phyloP scores from a whole-genome alignment of 805 yeast species.

The Yamadazyma ubonensis region DNA sequence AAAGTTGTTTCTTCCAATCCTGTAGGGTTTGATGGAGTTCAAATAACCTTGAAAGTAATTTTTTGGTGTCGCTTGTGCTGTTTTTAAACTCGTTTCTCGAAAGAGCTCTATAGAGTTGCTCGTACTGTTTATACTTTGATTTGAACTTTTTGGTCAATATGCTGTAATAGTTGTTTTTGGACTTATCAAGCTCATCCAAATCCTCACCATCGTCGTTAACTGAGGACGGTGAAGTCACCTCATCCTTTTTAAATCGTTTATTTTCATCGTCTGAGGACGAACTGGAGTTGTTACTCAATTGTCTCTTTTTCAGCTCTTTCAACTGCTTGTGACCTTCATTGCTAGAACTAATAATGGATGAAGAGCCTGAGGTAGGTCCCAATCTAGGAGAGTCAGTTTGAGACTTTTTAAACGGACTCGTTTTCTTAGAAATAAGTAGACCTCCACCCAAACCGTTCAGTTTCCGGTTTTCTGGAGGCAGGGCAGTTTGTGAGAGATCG shows the following conservation, averaged over 20 bases:
- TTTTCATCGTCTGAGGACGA: conserved; percentile 17
- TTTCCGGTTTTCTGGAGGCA: conserved; percentile 4
- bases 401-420: conserved; percentile 16
- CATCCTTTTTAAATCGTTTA: conserved; percentile 12
- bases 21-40: conserved; percentile 52
- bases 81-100: conserved; percentile 5
- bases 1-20: conserved; percentile 55
- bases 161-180: conserved; percentile 35
- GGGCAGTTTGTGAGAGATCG: background rate
- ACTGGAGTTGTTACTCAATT: conserved; percentile 10
- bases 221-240: conserved; percentile 40
- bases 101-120: conserved; percentile 38
- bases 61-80: too few species aligned
- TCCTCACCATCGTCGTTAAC: conserved; percentile 22
- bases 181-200: conserved; percentile 14
- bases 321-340: background rate
- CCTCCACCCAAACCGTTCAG: conserved; percentile 23
- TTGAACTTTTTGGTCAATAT: conserved; percentile 49
- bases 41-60: conserved; percentile 39
- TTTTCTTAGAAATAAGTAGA: conserved; percentile 14
- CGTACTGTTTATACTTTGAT: conserved; percentile 49
- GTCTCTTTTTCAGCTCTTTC: conserved; percentile 10
- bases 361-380: background rate
- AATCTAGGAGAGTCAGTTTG: conserved; percentile 18
- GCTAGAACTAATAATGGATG: background rate